Percentiles rank a stretch among this genome's conserved stretches.
Conservation (phyloP, 106 monocot species). For the Dendrobium nobile region DNA sequence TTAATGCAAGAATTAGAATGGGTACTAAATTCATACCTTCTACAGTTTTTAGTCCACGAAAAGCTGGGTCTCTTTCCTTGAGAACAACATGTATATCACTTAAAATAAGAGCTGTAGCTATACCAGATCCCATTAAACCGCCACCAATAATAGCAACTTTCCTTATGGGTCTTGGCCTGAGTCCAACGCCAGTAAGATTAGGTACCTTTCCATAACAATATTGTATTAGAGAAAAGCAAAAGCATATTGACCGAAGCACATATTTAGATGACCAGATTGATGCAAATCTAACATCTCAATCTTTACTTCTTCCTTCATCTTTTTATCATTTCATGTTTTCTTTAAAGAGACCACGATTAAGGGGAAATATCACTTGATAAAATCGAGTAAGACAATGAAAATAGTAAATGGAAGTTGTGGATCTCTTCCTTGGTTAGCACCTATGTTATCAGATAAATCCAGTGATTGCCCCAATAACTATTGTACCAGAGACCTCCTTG, state of each 20-base stretch:
- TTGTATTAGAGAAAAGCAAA: neutral
- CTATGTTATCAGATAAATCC: too few species aligned
- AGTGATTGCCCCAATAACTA: too few species aligned
- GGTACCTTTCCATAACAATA: conserved; percentile 46
- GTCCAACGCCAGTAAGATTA: conserved; percentile 53
- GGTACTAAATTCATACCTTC: conserved; percentile 30
- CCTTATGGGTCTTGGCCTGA: conserved; percentile 56
- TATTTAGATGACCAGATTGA: neutral
- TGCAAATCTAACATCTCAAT: neutral
- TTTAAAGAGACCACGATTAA: neutral
- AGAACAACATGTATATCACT: conserved; percentile 58
- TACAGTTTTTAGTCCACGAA: conserved; percentile 56
- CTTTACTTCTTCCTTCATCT: neutral
- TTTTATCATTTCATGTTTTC: too few species aligned
- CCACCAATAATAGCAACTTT: conserved; percentile 85
- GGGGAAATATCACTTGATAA: neutral
- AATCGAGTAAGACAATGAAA: too few species aligned
- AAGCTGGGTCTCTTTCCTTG: conserved; percentile 57
- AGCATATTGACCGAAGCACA: neutral
- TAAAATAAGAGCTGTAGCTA: conserved; percentile 65
- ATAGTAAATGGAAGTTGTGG: too few species aligned
- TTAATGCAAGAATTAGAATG: neutral
- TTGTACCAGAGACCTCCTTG: too few species aligned
- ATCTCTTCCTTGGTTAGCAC: too few species aligned
- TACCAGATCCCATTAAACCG: conserved; percentile 89